Percentiles rank a stretch among this genome's conserved stretches.
Conservation (phyloP, 73 alveolate genomes). For the Tetrahymena malaccensis region DNA sequence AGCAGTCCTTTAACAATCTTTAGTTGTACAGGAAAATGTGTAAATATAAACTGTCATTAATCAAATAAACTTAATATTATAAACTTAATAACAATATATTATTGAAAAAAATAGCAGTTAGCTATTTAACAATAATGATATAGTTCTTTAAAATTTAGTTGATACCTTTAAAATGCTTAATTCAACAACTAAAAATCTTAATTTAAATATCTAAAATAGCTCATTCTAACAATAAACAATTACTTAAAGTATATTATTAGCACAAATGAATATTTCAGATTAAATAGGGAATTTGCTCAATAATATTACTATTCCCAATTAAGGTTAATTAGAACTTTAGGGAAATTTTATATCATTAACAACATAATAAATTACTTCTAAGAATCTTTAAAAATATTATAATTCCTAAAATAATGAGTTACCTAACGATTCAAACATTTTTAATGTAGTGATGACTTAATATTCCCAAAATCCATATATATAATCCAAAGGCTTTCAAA, state of each 20-base stretch:
- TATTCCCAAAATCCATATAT: too few relatives aligned
- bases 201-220: too few relatives aligned
- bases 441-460: neutral
- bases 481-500: too few relatives aligned
- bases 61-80: neutral
- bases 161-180: neutral
- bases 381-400: neutral
- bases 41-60: too few relatives aligned
- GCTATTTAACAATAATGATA: too few relatives aligned
- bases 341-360: neutral
- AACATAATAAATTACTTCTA: neutral
- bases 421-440: neutral
- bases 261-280: neutral
- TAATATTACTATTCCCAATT: neutral
- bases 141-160: neutral
- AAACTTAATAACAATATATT: too few relatives aligned
- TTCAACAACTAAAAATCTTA: too few relatives aligned
- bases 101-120: too few relatives aligned
- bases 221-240: too few relatives aligned
- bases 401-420: too few relatives aligned
- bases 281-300: neutral
- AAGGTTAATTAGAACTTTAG: neutral
- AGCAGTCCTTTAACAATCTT: neutral
- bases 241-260: neutral
- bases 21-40: neutral